Base-by-base conservation (phyloP, 768 basidiomycete genomes). In the Chiua virens region DNA sequence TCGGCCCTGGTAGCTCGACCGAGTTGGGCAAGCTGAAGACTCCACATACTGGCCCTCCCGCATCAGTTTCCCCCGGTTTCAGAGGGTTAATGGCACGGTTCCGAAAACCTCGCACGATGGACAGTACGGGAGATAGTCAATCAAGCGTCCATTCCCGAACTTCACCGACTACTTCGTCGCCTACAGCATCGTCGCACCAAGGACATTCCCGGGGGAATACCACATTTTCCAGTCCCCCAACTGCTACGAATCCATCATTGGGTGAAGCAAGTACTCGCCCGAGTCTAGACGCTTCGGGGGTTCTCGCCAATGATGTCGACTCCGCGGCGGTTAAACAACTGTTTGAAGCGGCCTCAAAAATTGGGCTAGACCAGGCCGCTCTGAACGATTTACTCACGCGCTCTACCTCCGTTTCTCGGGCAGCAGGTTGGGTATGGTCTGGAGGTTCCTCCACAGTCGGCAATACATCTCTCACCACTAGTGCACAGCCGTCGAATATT, bases 51-150 rank as follows among this genome's bases (percentile, higher is more conserved):
- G 81, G 79, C 53, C 85, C 86, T n/a, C 83, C 86, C 57, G 80
- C 87, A 4, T 82, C 85, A 20, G 80, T 86, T 23, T 77, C 83
- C 18, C 89, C 89, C 30, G 85, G 88, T 20, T 62, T 92, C 22
- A 88, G 82, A 66, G 85, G 89, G 14, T 85, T 92, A 67, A 90
- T 92, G 80, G 81, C 88, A 25, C 82, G 87, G 27, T 88, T 92
- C 65, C 79, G 87, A 34, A 73, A 59, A 50, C 63, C 69, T 34
- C 70, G 71, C 40, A 55, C 65, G 21, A 23, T 53, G 37, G 68
- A 71, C 43, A 54, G 53, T 21, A 10, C 51, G 22, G 65, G 57
- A 32, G 61, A 67, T 56, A 59, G 70, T 32, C 59, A 59, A 43
- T 71, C 67, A 8, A 71, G 67, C 38, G 49, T 61, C 40, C 58